phyloP scores from a whole-genome alignment of 345 rosid species.

The Bruguiera sexangula region DNA sequence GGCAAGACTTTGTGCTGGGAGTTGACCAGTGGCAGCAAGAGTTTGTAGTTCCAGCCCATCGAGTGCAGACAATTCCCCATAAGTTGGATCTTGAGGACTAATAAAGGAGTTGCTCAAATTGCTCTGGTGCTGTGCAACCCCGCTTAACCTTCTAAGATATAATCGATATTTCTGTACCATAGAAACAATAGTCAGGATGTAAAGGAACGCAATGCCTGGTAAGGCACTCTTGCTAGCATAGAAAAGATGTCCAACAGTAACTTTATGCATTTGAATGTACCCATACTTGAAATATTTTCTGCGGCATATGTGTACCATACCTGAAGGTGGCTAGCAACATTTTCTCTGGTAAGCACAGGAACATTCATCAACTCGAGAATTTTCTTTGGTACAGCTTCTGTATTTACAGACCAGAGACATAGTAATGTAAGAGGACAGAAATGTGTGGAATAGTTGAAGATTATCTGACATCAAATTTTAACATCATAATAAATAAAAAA shows the following conservation, averaged over 20 bases:
- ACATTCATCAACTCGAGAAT: conserved; percentile 39
- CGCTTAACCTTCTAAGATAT: conserved; percentile 89
- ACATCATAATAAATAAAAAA: too few species aligned
- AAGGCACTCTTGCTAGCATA: too few species aligned
- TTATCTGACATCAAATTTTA: too few species aligned
- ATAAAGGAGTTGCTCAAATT: conserved; percentile 54
- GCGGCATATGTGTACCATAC: conserved; percentile 9
- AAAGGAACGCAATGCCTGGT: neutral
- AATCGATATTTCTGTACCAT: conserved; percentile 80
- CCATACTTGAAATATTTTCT: neutral
- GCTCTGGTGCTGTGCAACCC: conserved; percentile 65
- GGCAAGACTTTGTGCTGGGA: conserved; percentile 77
- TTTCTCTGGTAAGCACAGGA: conserved; percentile 37
- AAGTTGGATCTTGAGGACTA: conserved; percentile 56
- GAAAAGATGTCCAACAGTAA: neutral
- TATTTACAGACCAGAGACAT: conserved; percentile 10
- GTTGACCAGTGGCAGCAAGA: conserved; percentile 67
- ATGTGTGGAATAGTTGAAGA: neutral
- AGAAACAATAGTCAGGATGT: neutral
- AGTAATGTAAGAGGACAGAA: conserved; percentile 4
- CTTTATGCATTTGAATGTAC: neutral
- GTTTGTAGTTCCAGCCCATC: conserved; percentile 73
- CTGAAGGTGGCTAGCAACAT: conserved; percentile 41
- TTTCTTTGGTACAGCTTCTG: conserved; percentile 37
- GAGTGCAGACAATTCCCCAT: conserved; percentile 53